phyloP scores from a whole-genome alignment of 2,329 filamentous ascomycete species.

The Epichloe coenophiala region DNA sequence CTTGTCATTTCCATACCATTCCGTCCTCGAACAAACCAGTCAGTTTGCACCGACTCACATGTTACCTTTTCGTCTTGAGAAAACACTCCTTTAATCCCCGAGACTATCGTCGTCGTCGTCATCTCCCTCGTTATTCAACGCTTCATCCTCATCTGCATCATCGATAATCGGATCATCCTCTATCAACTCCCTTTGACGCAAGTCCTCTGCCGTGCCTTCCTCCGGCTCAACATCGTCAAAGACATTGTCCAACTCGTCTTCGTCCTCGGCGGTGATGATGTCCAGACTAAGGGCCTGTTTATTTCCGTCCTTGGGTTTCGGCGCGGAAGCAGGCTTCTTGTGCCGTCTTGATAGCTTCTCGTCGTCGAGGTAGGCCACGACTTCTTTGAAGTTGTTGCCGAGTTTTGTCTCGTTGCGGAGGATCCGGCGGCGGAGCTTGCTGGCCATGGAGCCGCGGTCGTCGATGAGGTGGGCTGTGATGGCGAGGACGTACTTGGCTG shows the following conservation, averaged over 20 bases:
- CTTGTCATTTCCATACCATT: background rate
- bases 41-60: background rate
- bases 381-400: slow-evolving; percentile 74
- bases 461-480: slow-evolving; percentile 67
- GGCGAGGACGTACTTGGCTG: slow-evolving; percentile 71
- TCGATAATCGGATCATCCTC: slow-evolving; percentile 32
- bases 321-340: slow-evolving; percentile 23
- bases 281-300: slow-evolving; percentile 29
- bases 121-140: slow-evolving; percentile 24
- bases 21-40: background rate
- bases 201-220: slow-evolving; percentile 45
- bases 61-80: too few species aligned
- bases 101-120: slow-evolving; percentile 31
- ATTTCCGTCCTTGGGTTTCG: slow-evolving; percentile 14
- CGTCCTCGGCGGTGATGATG: slow-evolving; percentile 27
- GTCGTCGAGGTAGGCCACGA: slow-evolving; percentile 68
- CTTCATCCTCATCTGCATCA: slow-evolving; percentile 20
- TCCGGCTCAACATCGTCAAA: slow-evolving; percentile 38
- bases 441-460: slow-evolving; percentile 40
- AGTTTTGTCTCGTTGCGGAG: slow-evolving; percentile 68
- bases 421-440: slow-evolving; percentile 56
- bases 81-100: slow-evolving; percentile 23
- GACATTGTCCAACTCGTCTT: slow-evolving; percentile 24
- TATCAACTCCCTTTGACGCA: slow-evolving; percentile 39
- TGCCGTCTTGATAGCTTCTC: slow-evolving; percentile 36